phyloP scores from a whole-genome alignment of 2,329 filamentous ascomycete genomes.

The Aschersonia sp. region DNA sequence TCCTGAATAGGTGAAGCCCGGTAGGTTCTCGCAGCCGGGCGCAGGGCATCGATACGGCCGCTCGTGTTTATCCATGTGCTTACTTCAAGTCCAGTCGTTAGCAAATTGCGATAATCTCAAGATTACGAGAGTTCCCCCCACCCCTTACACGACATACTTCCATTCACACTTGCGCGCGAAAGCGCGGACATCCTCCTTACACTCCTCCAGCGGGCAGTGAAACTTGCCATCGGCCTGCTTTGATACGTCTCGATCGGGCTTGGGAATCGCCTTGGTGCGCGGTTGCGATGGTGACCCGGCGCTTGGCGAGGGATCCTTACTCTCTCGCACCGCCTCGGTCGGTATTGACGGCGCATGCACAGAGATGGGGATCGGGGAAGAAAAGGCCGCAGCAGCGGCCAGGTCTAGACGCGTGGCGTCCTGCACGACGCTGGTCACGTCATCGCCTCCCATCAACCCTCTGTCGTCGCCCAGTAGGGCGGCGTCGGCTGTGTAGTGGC shows the following conservation, averaged over 20 bases:
- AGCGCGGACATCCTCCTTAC: constrained; percentile 44
- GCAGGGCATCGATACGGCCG: constrained; percentile 77
- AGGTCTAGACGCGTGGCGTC: constrained; percentile 25
- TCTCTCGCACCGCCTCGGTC: constrained; percentile 15
- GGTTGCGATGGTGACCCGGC: constrained; percentile 17
- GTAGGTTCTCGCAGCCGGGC: constrained; percentile 76
- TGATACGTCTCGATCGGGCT: constrained; percentile 39
- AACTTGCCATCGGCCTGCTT: constrained; percentile 63
- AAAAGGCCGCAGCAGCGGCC: constrained; percentile 13
- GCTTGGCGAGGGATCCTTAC: constrained; percentile 19
- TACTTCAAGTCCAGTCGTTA: constrained; percentile 33
- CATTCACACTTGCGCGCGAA: constrained; percentile 85
- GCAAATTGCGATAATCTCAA: too few species aligned
- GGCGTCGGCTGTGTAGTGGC: constrained; percentile 26
- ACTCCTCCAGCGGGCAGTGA: constrained; percentile 57
- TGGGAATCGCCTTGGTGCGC: constrained; percentile 39
- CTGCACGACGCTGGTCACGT: constrained; percentile 20
- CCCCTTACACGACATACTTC: constrained; percentile 51
- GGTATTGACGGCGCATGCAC: constrained; percentile 16
- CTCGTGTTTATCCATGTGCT: constrained; percentile 98
- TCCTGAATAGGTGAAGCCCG: constrained; percentile 89
- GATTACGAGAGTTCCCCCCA: not conserved
- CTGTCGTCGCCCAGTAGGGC: constrained; percentile 9
- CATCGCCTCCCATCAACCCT: constrained; percentile 19
- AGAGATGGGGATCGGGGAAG: constrained; percentile 18